A percentile compares a stretch with the other conserved stretches of the same genome.
These are phyloP conservation scores for Neurospora sp. DNA, from an alignment of 495 filamentous ascomycete genomes.

Conservation along the genomic window DNA sequence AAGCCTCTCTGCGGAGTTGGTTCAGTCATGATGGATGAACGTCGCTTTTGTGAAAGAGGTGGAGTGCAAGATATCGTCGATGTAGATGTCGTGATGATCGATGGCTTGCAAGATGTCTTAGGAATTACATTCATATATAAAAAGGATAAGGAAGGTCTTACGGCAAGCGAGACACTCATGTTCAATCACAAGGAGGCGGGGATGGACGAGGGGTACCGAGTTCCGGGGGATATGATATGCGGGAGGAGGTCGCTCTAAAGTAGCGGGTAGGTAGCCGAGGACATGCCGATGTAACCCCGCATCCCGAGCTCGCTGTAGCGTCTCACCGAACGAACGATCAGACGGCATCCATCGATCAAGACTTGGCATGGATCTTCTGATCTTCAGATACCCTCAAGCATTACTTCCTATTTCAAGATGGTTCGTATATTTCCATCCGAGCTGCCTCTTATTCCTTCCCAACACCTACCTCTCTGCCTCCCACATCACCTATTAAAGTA, in stretches of 20 bases:
- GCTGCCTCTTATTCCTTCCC: neutral
- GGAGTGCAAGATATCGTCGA: neutral
- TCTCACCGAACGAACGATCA: neutral
- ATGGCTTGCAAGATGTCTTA: neutral
- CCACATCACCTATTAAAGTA: neutral
- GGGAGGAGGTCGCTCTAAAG: neutral
- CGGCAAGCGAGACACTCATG: neutral
- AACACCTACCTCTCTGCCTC: neutral
- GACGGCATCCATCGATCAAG: neutral
- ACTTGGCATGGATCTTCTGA: neutral
- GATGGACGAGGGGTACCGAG: neutral
- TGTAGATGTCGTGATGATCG: neutral
- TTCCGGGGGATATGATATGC: neutral
- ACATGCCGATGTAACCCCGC: neutral
- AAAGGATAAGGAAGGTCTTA: neutral
- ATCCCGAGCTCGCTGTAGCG: neutral
- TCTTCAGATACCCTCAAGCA: neutral
- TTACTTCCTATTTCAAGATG: neutral
- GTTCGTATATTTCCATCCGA: neutral
- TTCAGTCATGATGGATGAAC: slow-evolving; percentile 15
- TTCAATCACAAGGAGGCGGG: neutral
- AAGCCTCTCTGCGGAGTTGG: slow-evolving; percentile 26
- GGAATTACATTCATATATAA: neutral
- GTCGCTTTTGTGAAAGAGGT: neutral
- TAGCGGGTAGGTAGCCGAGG: neutral